These are phyloP conservation scores for Haplosporangium sp. DNA, from an alignment of 371 early-diverging fungal species.

Conservation along the genomic window DNA sequence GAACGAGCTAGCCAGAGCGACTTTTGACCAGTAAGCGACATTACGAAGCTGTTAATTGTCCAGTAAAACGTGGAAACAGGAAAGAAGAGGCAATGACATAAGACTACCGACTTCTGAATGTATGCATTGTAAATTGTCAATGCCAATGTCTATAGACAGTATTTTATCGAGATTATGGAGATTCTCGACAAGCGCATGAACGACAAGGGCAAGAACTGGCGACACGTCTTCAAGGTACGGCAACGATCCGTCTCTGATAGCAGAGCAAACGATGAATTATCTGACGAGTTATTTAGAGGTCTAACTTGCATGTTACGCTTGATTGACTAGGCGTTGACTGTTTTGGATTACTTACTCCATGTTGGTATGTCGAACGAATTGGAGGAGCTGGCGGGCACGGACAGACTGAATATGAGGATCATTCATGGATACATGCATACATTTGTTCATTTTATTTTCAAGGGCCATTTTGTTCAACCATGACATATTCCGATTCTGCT, in stretches of 20 bases:
- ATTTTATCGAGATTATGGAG: constrained; percentile 96
- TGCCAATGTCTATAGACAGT: constrained; percentile 67
- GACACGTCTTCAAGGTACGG: constrained; percentile 95
- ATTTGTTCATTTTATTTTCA: too few relatives aligned
- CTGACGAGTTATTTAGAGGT: too few relatives aligned
- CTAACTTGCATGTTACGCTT: too few relatives aligned
- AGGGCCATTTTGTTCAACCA: too few relatives aligned
- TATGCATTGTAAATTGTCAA: too few relatives aligned
- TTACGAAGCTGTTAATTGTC: neutral
- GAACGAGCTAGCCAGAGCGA: constrained; percentile 90
- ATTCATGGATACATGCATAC: neutral
- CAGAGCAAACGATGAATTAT: constrained; percentile 12
- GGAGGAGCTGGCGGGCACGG: constrained; percentile 65
- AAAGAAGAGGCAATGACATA: too few relatives aligned
- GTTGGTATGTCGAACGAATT: constrained; percentile 42
- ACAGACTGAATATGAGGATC: neutral
- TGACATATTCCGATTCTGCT: too few relatives aligned
- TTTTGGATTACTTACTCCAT: constrained; percentile 56
- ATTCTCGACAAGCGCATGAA: constrained; percentile 96
- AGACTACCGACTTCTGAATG: too few relatives aligned
- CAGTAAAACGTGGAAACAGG: neutral
- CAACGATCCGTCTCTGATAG: constrained; percentile 11
- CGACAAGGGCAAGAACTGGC: constrained; percentile 97
- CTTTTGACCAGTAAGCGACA: constrained; percentile 83
- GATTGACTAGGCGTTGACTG: constrained; percentile 61